These are phyloP conservation scores for Chytriomyces sp. DNA, from an alignment of 192 early-diverging fungal species.

Conservation along the genomic window DNA sequence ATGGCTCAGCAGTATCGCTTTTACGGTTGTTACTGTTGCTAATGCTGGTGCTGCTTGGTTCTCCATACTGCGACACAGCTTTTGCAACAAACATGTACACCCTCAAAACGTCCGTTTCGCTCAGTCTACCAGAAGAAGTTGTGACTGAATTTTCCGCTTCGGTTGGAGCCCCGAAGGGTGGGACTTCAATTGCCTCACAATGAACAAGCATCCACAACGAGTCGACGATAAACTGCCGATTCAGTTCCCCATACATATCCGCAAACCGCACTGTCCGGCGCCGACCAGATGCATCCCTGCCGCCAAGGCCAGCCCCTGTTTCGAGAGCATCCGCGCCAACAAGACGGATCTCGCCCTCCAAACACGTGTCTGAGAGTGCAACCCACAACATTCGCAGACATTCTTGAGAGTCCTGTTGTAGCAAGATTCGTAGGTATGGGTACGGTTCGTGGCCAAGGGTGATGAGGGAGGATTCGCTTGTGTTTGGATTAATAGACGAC, in stretches of 20 bases:
- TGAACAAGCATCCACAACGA: slow-evolving; percentile 39
- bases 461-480: not conserved
- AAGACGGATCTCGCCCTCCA: slow-evolving; percentile 46
- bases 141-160: not conserved
- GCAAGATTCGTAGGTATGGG: slow-evolving; percentile 54
- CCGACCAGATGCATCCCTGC: slow-evolving; percentile 1
- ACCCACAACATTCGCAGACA: slow-evolving; percentile 44
- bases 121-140: not conserved
- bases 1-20: not conserved
- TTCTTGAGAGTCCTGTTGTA: slow-evolving; percentile 46
- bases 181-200: slow-evolving; percentile 10
- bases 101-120: slow-evolving; percentile 7
- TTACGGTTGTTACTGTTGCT: not conserved
- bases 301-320: not conserved
- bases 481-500: too few relatives aligned
- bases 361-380: slow-evolving; percentile 41
- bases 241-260: slow-evolving; percentile 39
- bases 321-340: slow-evolving; percentile 39
- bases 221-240: slow-evolving; percentile 54
- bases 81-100: slow-evolving; percentile 41
- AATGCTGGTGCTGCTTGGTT: not conserved
- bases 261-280: slow-evolving; percentile 28
- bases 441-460: slow-evolving; percentile 46
- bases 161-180: not conserved
- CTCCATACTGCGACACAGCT: slow-evolving; percentile 28